Base-by-base conservation (phyloP, 805 yeast genomes). In the Pichia insulana region DNA sequence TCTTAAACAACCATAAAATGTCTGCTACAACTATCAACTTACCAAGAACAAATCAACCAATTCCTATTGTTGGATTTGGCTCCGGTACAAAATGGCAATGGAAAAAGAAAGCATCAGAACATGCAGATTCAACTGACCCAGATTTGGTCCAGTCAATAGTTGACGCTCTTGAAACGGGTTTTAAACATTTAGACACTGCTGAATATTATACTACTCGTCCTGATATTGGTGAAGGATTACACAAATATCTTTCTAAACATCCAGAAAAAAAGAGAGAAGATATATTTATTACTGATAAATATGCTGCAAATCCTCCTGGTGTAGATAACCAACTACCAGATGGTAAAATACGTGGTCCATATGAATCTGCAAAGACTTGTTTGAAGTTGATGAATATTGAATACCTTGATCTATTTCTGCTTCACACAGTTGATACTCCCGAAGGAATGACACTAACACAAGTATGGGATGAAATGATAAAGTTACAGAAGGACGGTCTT, bases 121-220 rank as follows among this genome's bases (percentile, higher is more conserved):
- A 47, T 15, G 44, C 47, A 4, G 53, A 52, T 8, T 52, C 48
- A 2, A 43, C 57, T 10, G 54, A 55, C 36, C 46, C 47, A 15
- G 68, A 63, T 15, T 59, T 78, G 30, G 76, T 73, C 3, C 64
- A 67, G 11, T 69, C 73, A 12, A 47, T 78, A 27, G 51, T 59
- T 10, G 49, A 54, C 11, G 80, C 85, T 3, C 51, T 80, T 27
- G 58, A 69, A 9, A 50, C 56, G 13, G 84, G 84, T 0, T 74
- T 73, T 56, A 65, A 58, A 30, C 85, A 78, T 55, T 58, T 80
- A 31, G 87, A 80, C 52, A 76, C 81, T 3, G 85, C 86, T 1
- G 83, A 80, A 49, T 61, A 68, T 13, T 80, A 80, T 56, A 67
- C 71, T 17, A 80, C 84, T 7, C 74, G 76, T 46, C 56, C 53